These are phyloP conservation scores for Trichosporon faecale DNA, from an alignment of 1,284 basidiomycete genomes.

Conservation along the genomic window DNA sequence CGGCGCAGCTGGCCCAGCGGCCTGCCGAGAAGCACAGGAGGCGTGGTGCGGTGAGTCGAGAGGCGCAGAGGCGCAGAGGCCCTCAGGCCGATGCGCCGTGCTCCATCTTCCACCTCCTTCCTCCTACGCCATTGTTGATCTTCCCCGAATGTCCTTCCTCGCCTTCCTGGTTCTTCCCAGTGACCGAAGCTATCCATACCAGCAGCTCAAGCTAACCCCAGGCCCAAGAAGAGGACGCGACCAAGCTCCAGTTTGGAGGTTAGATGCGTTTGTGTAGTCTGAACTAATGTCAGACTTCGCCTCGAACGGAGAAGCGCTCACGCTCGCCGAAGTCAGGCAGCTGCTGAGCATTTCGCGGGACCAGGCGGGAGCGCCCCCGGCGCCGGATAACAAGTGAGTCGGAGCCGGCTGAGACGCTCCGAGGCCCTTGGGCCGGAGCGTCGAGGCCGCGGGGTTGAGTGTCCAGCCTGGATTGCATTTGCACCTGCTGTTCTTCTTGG, in stretches of 20 bases:
- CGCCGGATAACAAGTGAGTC: conserved; percentile 48
- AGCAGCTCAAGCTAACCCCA: conserved; percentile 21
- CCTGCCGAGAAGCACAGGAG: neutral
- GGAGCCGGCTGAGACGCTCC: no score
- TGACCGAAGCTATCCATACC: neutral
- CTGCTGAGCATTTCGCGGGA: conserved; percentile 34
- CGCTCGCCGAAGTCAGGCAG: conserved; percentile 41
- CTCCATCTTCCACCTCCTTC: no score
- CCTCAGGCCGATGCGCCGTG: no score
- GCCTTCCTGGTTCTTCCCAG: no score
- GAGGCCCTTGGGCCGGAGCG: neutral
- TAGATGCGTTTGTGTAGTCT: neutral
- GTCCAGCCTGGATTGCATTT: no score
- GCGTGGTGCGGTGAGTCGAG: conserved; percentile 11
- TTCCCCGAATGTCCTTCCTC: no score
- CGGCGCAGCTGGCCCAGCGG: conserved; percentile 17
- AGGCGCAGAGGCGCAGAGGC: neutral
- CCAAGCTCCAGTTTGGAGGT: conserved; percentile 50
- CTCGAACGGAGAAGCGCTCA: conserved; percentile 42
- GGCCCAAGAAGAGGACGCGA: conserved; percentile 47
- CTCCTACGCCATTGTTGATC: no score
- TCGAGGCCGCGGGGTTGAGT: no score
- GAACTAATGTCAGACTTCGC: conserved; percentile 36
- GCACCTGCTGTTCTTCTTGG: no score
- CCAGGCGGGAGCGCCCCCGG: conserved; percentile 36